Evolutionary conservation across 192 early-diverging fungal genomes (phyloP).

Genomic region (Allomyces arbusculus): DNA sequence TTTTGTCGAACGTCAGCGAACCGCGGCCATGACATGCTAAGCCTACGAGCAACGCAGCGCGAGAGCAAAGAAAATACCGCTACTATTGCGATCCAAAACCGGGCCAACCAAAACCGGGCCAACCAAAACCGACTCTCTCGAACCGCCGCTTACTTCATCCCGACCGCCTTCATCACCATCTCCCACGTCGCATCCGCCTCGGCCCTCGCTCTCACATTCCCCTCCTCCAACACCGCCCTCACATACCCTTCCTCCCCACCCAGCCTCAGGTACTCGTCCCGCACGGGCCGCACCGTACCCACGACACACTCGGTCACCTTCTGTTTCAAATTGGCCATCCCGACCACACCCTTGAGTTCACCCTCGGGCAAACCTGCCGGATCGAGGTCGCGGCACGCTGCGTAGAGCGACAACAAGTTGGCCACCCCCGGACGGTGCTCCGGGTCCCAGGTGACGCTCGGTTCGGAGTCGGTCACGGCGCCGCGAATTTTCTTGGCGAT

Average conservation of each 20-base stretch:
- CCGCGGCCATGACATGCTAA: too few relatives aligned
- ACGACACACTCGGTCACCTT: background rate
- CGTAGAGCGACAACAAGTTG: conserved; percentile 64
- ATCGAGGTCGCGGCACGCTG: conserved; percentile 11
- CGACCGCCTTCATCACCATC: background rate
- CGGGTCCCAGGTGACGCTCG: conserved; percentile 51
- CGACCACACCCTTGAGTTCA: background rate
- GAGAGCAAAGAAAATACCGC: too few relatives aligned
- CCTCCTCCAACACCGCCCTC: background rate
- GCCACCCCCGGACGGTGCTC: conserved; percentile 52
- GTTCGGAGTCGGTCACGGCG: conserved; percentile 44
- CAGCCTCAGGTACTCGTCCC: background rate
- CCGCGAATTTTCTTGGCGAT: conserved; percentile 48
- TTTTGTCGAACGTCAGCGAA: too few relatives aligned
- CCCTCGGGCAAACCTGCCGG: background rate
- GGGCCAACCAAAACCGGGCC: too few relatives aligned
- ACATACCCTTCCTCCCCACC: background rate
- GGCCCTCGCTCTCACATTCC: background rate
- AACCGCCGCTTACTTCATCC: background rate
- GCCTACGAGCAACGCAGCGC: too few relatives aligned
- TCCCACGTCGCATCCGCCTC: background rate
- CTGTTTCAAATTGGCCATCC: background rate
- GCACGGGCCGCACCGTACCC: background rate
- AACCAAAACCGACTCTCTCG: too few relatives aligned
- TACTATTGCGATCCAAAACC: background rate